Evolutionary conservation across 257 asterid genomes (phyloP).

Genomic region (Haberlea rhodopensis): DNA sequence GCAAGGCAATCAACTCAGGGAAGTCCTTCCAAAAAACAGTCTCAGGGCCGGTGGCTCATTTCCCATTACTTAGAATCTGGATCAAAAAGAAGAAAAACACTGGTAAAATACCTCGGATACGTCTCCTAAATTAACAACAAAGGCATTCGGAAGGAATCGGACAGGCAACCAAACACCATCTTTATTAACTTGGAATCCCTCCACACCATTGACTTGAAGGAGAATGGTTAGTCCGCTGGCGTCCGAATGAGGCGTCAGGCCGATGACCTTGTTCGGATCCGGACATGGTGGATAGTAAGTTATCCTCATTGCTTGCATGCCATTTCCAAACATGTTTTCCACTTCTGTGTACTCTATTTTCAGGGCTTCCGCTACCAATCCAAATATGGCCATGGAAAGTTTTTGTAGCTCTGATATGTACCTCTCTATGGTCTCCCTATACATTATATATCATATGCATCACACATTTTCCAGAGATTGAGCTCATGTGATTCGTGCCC

Average conservation of each 20-base stretch:
- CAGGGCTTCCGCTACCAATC: constrained; percentile 37
- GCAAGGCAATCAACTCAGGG: no score
- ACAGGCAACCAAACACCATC: constrained; percentile 69
- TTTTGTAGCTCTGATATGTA: constrained; percentile 45
- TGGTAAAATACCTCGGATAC: constrained; percentile 40
- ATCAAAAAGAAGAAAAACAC: constrained; percentile 16
- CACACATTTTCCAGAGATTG: background rate
- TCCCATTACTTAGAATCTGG: background rate
- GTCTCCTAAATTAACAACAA: constrained; percentile 68
- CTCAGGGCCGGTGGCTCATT: no score
- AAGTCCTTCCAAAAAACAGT: no score
- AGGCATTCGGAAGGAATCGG: constrained; percentile 42
- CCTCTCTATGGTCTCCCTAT: constrained; percentile 57
- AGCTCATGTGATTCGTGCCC: no score
- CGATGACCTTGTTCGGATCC: constrained; percentile 44
- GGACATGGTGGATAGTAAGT: constrained; percentile 70
- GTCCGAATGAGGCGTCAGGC: constrained; percentile 65
- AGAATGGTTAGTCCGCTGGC: constrained; percentile 54
- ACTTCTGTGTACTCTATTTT: constrained; percentile 34
- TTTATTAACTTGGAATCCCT: constrained; percentile 61
- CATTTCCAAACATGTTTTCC: constrained; percentile 51
- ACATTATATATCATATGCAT: background rate
- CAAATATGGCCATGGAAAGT: constrained; percentile 30
- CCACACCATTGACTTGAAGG: constrained; percentile 58
- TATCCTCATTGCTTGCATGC: constrained; percentile 58